These are phyloP conservation scores for Rhizopogon roseolus DNA, from an alignment of 768 basidiomycete genomes.

Conservation along the genomic window DNA sequence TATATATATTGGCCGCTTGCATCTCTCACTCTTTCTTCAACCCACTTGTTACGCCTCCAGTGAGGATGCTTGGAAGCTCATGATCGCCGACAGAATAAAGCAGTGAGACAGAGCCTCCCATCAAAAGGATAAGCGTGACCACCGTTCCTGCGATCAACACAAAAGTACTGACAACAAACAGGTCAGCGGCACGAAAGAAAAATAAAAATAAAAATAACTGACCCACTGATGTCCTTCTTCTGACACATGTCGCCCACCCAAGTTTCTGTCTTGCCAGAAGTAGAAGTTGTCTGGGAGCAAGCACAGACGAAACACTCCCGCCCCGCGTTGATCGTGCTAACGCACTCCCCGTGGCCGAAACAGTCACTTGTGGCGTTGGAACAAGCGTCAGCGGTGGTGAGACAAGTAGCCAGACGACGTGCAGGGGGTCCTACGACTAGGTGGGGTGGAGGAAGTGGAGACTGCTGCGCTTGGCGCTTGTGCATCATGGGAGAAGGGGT, in stretches of 20 bases:
- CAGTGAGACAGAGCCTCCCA: constrained; percentile 63
- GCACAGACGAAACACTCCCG: constrained; percentile 44
- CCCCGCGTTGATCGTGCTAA: constrained; percentile 54
- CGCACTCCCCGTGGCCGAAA: constrained; percentile 68
- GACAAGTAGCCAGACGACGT: constrained; percentile 60
- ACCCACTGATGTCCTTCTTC: constrained; percentile 79
- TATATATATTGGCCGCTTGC: not conserved
- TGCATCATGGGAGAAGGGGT: constrained; percentile 20
- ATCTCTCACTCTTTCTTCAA: constrained; percentile 45
- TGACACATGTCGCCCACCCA: constrained; percentile 81
- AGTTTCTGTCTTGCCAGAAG: constrained; percentile 48
- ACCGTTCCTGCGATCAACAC: constrained; percentile 68
- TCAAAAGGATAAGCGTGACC: constrained; percentile 57
- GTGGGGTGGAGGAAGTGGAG: constrained; percentile 39
- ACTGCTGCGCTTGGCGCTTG: constrained; percentile 41
- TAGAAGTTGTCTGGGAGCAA: constrained; percentile 44
- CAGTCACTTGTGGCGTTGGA: constrained; percentile 59
- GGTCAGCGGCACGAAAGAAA: not conserved
- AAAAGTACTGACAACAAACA: constrained; percentile 51
- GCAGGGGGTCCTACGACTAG: constrained; percentile 46
- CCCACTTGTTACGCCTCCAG: constrained; percentile 49
- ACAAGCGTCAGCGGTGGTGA: constrained; percentile 49
- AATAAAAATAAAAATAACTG: constrained; percentile 25
- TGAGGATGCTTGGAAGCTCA: constrained; percentile 70
- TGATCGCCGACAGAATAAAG: constrained; percentile 57